Evolutionary conservation across 768 basidiomycete species (phyloP).

Genomic region (Phylloporus sp.): DNA sequence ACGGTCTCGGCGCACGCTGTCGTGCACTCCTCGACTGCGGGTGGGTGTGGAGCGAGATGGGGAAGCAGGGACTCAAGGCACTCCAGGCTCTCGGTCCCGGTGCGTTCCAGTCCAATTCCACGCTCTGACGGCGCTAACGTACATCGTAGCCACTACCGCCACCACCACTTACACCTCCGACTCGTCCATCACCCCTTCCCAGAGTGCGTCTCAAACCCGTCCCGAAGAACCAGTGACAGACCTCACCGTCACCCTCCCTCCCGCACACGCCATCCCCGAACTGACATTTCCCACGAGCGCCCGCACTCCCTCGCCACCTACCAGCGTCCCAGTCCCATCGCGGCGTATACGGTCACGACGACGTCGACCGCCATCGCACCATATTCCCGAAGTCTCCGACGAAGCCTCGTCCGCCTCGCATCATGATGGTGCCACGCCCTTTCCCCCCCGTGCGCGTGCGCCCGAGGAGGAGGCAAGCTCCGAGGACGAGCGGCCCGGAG

Average conservation of each 20-base stretch:
- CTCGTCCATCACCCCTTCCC: conserved; percentile 70
- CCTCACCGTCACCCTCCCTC: conserved; percentile 20
- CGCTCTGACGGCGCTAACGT: too few species aligned
- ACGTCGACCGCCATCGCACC: conserved; percentile 22
- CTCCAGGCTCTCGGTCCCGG: conserved; percentile 17
- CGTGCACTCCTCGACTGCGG: conserved; percentile 67
- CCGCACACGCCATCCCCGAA: conserved; percentile 28
- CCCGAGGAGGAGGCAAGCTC: conserved; percentile 12
- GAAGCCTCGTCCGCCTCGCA: conserved; percentile 9
- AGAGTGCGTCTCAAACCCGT: conserved; percentile 65
- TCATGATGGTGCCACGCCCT: too few species aligned
- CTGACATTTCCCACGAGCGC: conserved; percentile 22
- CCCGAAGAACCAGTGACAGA: too few species aligned
- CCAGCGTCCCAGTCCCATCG: neutral
- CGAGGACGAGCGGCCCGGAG: conserved; percentile 16
- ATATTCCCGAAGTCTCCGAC: conserved; percentile 23
- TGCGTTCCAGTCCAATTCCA: too few species aligned
- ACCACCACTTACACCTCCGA: conserved; percentile 41
- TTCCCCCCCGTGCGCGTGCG: neutral
- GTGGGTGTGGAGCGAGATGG: conserved; percentile 62
- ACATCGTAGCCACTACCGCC: conserved; percentile 1
- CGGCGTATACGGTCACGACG: conserved; percentile 4
- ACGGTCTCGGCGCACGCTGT: conserved; percentile 59
- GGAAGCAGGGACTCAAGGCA: conserved; percentile 49
- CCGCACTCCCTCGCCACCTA: too few species aligned